Base-by-base conservation (phyloP, 371 early-diverging fungal genomes). In the Sanchytrium tribonematis region DNA sequence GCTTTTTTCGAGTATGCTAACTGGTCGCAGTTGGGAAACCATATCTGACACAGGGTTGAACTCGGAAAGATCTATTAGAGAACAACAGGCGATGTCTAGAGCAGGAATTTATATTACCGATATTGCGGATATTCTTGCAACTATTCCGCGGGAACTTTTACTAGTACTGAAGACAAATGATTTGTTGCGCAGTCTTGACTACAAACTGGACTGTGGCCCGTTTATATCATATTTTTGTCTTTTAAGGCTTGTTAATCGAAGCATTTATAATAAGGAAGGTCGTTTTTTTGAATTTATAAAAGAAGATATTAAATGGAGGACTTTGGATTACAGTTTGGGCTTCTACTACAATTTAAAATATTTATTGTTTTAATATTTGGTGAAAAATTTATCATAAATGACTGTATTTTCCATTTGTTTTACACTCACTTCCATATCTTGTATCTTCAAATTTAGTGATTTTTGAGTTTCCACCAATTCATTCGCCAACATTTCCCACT, bases 151-250 rank as follows among this genome's bases (percentile, higher is more conserved):
- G 0, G 84, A 86, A 22, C 79, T 93, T 12, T 73, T 93, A 1
- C 77, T 93, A 67, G 76, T 93, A 5, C 79, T 93, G 69, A 93
- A 92, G 76, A 92, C 92, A 1, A 87, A 88, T 72, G 93, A 93
- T 74, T 75, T 93, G 17, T 72, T 93, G 28, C 82, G 91, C 17
- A 66, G 74, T 67, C 74, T 79, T 22, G 80, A 80, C 72, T 73
- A 75, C 28, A 28, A 28, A 0, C 74, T 80, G 5, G 76, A 75
- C 66, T 48, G 48, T 22, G 48, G 48, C 5, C 48, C 48, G 22
- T 48, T 12, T 48, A 12, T 48, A 12, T 48, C 48, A 12, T 48
- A 48, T 48, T 48, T 48, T 48, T 12, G 12, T 5, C 48, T 48
- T 12, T 12, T 48, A 22, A 48, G 48, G 22, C 48, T 48, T 48